phyloP scores from a whole-genome alignment of 192 early-diverging fungal species.

The Coemansia sp. region DNA sequence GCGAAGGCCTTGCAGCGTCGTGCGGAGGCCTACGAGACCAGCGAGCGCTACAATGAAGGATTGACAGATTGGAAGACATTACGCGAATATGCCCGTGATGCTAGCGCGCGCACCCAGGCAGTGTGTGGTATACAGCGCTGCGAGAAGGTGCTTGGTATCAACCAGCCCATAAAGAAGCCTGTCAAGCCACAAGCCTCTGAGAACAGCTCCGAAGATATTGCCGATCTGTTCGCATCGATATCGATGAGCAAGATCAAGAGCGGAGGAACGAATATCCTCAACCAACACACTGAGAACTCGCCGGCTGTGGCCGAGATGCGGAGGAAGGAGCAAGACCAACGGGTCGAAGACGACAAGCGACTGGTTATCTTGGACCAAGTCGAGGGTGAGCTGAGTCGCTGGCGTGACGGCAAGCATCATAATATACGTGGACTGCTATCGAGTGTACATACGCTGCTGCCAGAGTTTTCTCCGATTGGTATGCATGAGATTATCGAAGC shows the following conservation, averaged over 20 bases:
- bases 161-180: background rate
- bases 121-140: conserved; percentile 59
- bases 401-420: conserved; percentile 86
- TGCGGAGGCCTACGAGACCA: conserved; percentile 75
- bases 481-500: conserved; percentile 86
- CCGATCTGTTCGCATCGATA: conserved; percentile 47
- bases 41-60: conserved; percentile 80
- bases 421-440: conserved; percentile 88
- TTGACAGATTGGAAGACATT: conserved; percentile 57
- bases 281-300: conserved; percentile 32
- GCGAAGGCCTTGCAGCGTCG: conserved; percentile 75
- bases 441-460: conserved; percentile 75
- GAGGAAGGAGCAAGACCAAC: conserved; percentile 64
- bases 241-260: conserved; percentile 32
- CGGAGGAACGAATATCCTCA: conserved; percentile 19
- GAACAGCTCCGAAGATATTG: conserved; percentile 21
- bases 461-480: conserved; percentile 75
- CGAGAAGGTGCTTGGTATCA: conserved; percentile 51
- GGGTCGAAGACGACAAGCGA: conserved; percentile 74
- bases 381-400: conserved; percentile 68
- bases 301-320: conserved; percentile 71
- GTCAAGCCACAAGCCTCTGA: conserved; percentile 9
- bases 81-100: conserved; percentile 32
- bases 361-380: conserved; percentile 75
- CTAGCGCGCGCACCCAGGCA: conserved; percentile 36